These are phyloP conservation scores for Pichia sp. DNA, from an alignment of 1,139 yeast species.

Conservation along the genomic window DNA sequence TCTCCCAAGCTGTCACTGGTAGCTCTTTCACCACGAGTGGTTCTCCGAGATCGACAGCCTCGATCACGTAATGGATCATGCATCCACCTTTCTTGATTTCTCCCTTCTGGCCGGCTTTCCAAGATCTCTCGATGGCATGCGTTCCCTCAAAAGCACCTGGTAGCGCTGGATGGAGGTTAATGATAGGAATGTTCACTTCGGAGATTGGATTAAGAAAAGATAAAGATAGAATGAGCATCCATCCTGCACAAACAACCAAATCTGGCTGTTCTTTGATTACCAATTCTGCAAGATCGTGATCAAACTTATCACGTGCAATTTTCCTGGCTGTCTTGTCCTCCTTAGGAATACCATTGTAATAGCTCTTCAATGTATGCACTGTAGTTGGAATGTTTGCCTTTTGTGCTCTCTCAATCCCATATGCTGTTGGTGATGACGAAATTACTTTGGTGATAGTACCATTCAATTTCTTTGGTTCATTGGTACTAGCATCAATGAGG, in stretches of 20 bases:
- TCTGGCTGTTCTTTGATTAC: conserved; percentile 56
- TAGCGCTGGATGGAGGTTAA: conserved; percentile 91
- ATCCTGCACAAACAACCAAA: conserved; percentile 93
- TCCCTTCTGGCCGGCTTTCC: conserved; percentile 89
- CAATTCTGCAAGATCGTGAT: conserved; percentile 65
- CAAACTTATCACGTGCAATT: conserved; percentile 61
- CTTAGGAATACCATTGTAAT: conserved; percentile 69
- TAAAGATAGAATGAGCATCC: conserved; percentile 90
- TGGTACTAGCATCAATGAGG: conserved; percentile 62
- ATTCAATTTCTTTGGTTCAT: conserved; percentile 31
- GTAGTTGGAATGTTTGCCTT: conserved; percentile 61
- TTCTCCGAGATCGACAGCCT: conserved; percentile 89
- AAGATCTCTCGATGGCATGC: conserved; percentile 92
- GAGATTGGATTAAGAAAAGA: conserved; percentile 62
- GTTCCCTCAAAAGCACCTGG: conserved; percentile 98
- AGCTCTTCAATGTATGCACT: conserved; percentile 65
- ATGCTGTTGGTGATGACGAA: conserved; percentile 78
- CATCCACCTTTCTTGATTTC: conserved; percentile 78
- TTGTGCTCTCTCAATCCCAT: conserved; percentile 73
- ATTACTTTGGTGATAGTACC: conserved; percentile 69
- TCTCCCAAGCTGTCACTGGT: conserved; percentile 61
- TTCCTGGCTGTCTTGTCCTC: conserved; percentile 47
- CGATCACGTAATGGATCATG: conserved; percentile 93
- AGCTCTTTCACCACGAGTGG: conserved; percentile 80
- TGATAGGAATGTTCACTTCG: conserved; percentile 60